Base-by-base conservation (phyloP, 1,284 basidiomycete genomes). In the Pyrrhoderma lamaoense region DNA sequence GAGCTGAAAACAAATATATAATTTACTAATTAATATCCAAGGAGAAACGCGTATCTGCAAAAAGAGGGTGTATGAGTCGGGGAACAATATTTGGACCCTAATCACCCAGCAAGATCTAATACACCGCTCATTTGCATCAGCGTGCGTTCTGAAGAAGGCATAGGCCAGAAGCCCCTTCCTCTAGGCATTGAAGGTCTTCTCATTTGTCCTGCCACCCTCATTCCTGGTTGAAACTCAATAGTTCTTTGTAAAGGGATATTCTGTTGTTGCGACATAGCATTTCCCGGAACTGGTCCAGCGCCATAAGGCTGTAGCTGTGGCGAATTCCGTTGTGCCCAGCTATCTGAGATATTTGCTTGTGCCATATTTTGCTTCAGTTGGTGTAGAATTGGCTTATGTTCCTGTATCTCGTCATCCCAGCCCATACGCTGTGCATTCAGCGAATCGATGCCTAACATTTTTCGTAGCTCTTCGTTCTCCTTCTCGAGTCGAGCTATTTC, bases 381-480 rank as follows among this genome's bases (percentile, higher is more conserved):
- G 8, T 38, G 34, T 19, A 55, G 16, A 5, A 55, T 25, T 14
- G 53, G 53, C 31, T 45, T 44, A 23, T 55, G 45, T n/a, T 64
- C 50, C 13, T 34, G 35, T 4, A 64, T 63, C 54, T 67, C 65
- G 45, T 53, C 60, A 48, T 62, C 56, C 63, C 63, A 65, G 46
- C 80, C 82, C 47, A 70, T 70, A 47, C 71, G 71, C 5, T 67
- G 63, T 47, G 84, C 70, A 35, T 69, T 73, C 16, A 66, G 71
- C 40, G 69, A 63, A 65, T 88, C 83, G 58, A 94, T 89, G 8
- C 77, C 81, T 35, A 95, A 69, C 65, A 85, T 66, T 60, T 75
- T 74, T 51, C 93, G 73, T 47, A 97, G 70, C 52, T 80, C 73
- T 40, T 79, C 76, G 62, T 97, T 97, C 69, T 95, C 93, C 51